Evolutionary conservation across 805 yeast species (phyloP).

Genomic region (Saccharomycopsis sp.): DNA sequence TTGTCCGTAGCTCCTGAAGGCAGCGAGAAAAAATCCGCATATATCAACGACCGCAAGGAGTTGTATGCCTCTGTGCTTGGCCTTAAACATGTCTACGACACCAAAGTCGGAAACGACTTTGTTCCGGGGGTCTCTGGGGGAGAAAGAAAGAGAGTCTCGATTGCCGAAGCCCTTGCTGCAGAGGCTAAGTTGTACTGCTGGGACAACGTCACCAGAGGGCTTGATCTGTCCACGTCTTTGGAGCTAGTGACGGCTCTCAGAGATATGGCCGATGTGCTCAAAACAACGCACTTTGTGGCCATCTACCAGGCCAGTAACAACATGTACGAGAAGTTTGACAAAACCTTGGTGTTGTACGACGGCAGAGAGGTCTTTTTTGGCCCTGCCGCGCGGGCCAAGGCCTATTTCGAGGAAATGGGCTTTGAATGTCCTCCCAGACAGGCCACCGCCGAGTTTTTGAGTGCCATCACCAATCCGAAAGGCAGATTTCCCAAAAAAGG

Average conservation of each 20-base stretch:
- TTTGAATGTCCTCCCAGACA: conserved; percentile 48
- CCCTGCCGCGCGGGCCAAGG: conserved; percentile 35
- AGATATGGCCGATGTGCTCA: conserved; percentile 45
- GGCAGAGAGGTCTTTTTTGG: conserved; percentile 45
- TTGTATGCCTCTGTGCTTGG: conserved; percentile 45
- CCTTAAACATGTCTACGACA: conserved; percentile 49
- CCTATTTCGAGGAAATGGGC: conserved; percentile 48
- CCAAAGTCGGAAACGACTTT: conserved; percentile 55
- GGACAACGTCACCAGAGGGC: conserved; percentile 83
- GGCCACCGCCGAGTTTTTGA: conserved; percentile 57
- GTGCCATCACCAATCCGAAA: conserved; percentile 51
- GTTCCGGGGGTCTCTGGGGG: conserved; percentile 80
- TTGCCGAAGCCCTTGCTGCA: conserved; percentile 67
- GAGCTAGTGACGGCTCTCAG: conserved; percentile 65
- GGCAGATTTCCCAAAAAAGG: conserved; percentile 39
- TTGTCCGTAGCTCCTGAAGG: conserved; percentile 24
- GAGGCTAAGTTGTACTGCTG: conserved; percentile 61
- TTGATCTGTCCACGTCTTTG: conserved; percentile 78
- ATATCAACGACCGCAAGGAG: conserved; percentile 34
- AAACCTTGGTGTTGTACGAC: conserved; percentile 45
- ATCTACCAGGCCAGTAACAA: conserved; percentile 65
- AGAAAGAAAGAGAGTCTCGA: conserved; percentile 78
- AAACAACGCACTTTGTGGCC: conserved; percentile 56
- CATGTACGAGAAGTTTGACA: conserved; percentile 57
- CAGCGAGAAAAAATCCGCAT: conserved; percentile 33